Evolutionary conservation across 768 basidiomycete species (phyloP), one percentile per base, ranked within the genome.

Genomic region (Zangia roseola): DNA sequence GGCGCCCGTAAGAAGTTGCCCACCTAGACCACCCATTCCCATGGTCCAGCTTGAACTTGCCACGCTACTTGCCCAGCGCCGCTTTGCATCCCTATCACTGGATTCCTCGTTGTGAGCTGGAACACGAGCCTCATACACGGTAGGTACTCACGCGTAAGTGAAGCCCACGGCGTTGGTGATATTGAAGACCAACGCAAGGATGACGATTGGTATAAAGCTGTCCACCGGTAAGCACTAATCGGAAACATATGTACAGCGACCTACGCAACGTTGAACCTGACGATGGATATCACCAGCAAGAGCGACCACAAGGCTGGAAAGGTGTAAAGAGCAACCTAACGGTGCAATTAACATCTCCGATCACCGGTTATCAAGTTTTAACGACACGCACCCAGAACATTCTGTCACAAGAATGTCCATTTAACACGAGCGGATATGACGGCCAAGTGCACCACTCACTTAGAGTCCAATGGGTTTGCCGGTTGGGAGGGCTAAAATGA

Each of bases 171-270:
- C 90, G 57, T 97, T 98, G 9, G 91, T 93, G 43, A 93, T 63
- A 67, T 99, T 98, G 80, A 99, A 98, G 31, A 98, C 88, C 40
- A 98, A 76, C 1, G 97, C 97, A 30, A 99, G 83, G 34, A 86
- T 68, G 45, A 98, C 94, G 57, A 98, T 97, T 8, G 97, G 97
- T 53, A 98, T 75, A 69, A 94, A 98, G 9, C 94, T 97, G 62
- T 35, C 37, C 33, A 48, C 34, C 16, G 43, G 40, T 60, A 44
- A 53, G 53, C 43, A 13, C 23, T 24, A 31, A 45, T 53, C 45
- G 21, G 44, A 26, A 44, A 46, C 34, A 35, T 47, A 37, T 45
- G 25, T 26, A 36, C 34, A 33, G 25, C 24, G 5, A 79, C 90
- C 59, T 56, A 95, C 93, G 85, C 84, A 54, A 94, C 75, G 64